Evolutionary conservation across 2,329 filamentous ascomycete genomes (phyloP), one percentile per base, ranked within the genome.

Genomic region (Diplodia seriata): DNA sequence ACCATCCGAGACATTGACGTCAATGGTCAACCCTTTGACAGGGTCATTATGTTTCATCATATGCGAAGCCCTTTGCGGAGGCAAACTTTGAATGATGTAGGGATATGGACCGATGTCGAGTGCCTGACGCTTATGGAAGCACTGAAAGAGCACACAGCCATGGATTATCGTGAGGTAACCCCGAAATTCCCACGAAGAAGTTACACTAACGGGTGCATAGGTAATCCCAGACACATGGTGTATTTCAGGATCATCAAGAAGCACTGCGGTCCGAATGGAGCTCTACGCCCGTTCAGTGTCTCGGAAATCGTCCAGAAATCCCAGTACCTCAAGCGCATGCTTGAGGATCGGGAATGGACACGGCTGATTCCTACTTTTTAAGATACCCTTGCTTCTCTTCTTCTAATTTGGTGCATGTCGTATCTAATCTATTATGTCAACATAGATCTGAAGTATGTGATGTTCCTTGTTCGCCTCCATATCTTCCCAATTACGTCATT

Each of bases 1-100:
- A 43, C 20, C 4, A 57, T 50, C 2, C 23, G n/a, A 1, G 56
- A 79, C 20, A 68, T 71, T 29, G 81, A 83, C 59, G 75, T 77
- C 0, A 79, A 82, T 64, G 82, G 81, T 6, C 36, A 74, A 0
- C 66, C 66, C 0, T 81, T 83, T 59, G 76, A 80, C 61, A 79
- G 81, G 5, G 53, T 80, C 1, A 70, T 77, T 1, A 67, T 79
- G 5, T 80, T 84, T 69, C 18, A 64, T 15, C 66, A 67, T 26
- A 18, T 40, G 6, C 51, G 62, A 4, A 38, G 23, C 15, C 33
- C 40, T n/a, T 36, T n/a, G 15, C 40, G 29, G n/a, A 75, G 73
- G 5, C 54, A 76, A 15, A 77, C 77, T n/a, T 74, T 72, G 2
- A 71, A 74, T 69, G 23, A 67, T 11, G 49, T 69, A 29, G 62